Evolutionary conservation across 352 stramenopile genomes (phyloP).

Genomic region (Globisporangium lucens): DNA sequence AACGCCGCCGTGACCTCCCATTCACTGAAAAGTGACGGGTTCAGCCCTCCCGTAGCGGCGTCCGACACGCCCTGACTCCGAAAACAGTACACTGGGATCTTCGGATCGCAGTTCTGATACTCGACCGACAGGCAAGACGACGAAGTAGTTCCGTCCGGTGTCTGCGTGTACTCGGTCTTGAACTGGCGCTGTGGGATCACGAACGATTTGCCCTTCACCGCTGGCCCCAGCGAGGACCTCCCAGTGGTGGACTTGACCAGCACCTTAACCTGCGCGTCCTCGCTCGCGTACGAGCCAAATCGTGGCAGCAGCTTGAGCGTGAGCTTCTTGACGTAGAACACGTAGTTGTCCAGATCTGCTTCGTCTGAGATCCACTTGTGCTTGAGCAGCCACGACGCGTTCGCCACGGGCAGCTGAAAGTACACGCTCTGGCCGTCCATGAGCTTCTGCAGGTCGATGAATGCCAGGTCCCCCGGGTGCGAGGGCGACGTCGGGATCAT

Average conservation of each 20-base stretch:
- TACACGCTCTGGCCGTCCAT: slow-evolving; percentile 1
- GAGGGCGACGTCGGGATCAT: background rate
- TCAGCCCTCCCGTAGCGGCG: background rate
- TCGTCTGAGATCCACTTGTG: background rate
- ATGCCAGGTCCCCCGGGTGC: slow-evolving; percentile 1
- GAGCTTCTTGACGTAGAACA: slow-evolving; percentile 6
- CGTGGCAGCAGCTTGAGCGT: slow-evolving; percentile 3
- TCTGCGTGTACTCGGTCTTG: slow-evolving; percentile 5
- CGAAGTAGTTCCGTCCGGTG: background rate
- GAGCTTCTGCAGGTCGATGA: slow-evolving; percentile 6
- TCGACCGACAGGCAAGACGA: slow-evolving; percentile 1
- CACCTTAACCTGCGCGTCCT: background rate
- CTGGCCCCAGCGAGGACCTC: background rate
- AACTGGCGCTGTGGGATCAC: slow-evolving; percentile 4
- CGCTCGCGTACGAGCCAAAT: background rate
- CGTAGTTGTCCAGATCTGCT: slow-evolving; percentile 1
- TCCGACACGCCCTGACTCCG: slow-evolving; percentile 1
- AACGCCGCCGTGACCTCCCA: background rate
- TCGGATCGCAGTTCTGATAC: slow-evolving; percentile 1
- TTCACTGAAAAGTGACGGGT: slow-evolving; percentile 2
- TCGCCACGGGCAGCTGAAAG: background rate
- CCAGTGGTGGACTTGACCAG: background rate
- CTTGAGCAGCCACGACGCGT: slow-evolving; percentile 3
- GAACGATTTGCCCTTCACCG: background rate
- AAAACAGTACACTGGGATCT: slow-evolving; percentile 4